Base-by-base conservation (phyloP, 306 rosid species). In the Purshia tridentata region DNA sequence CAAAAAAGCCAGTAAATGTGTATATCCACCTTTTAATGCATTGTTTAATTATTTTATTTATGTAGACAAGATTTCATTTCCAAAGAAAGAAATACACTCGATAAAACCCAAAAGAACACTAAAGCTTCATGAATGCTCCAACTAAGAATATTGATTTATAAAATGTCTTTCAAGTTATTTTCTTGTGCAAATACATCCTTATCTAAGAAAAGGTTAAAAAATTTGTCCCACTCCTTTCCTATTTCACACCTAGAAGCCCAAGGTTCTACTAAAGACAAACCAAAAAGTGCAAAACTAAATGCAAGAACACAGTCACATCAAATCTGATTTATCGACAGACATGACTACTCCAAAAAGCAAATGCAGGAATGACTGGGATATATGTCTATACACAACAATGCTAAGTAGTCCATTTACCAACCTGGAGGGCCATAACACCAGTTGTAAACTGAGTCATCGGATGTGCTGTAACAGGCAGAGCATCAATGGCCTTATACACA, bases 391-490 rank as follows among this genome's bases (percentile, higher is more conserved):
- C 69, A 42, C 22, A 73, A 45, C 40, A 63, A 48, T 18, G 8
- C n/a, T 77, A 37, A 59, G 37, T 56, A 84, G 83, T 67, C 65
- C 63, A 66, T 73, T 59, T 70, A 53, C 84, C 70, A 80, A 91
- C 98, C 99, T 95, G 98, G 73, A 95, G 96, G 71, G 97, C 98
- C 99, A 95, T 90, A 76, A 90, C 97, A 80, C 99, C 99, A 16
- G 96, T 85, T 42, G 90, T 79, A 79, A 95, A 91, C 69, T 91
- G 98, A 78, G 99, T 95, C 99, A 95, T 95, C 19, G 99, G 96
- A 80, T 95, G 99, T 79, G 98, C 82, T 67, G 88, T 78, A 73
- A 80, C 74, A 68, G 98, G 98, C 59, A 95, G 90, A 51, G 98
- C 97, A 86, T 95, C 96, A 54, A 95, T 91, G 65, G 97, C 93